These are phyloP conservation scores for Pyrenopolyporus hunteri DNA, from an alignment of 495 filamentous ascomycete genomes.

Conservation along the genomic window DNA sequence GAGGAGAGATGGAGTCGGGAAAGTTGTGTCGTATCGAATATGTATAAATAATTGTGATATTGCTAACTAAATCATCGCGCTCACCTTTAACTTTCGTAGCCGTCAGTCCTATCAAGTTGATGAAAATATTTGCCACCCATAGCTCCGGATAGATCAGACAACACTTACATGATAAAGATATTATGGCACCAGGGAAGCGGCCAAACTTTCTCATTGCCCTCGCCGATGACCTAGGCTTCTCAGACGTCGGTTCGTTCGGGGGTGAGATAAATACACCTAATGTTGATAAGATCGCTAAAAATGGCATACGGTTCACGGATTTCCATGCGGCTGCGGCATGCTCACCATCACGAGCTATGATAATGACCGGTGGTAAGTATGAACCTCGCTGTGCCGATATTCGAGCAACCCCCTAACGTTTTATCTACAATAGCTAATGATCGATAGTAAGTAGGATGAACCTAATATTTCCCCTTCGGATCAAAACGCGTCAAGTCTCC, in stretches of 20 bases:
- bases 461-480: no score
- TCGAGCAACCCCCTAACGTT: no score
- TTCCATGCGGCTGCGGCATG: slow-evolving; percentile 70
- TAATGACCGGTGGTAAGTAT: slow-evolving; percentile 58
- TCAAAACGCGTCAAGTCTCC: no score
- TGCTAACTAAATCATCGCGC: no score
- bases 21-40: not conserved
- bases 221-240: slow-evolving; percentile 69
- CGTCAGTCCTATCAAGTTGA: no score
- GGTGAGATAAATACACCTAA: slow-evolving; percentile 68
- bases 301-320: slow-evolving; percentile 64
- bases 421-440: no score
- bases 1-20: slow-evolving; percentile 22
- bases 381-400: no score
- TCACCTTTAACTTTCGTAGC: no score
- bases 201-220: slow-evolving; percentile 69
- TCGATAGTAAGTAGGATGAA: no score
- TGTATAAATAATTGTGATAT: no score
- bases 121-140: not conserved
- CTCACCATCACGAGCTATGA: slow-evolving; percentile 68
- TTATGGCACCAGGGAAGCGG: slow-evolving; percentile 35
- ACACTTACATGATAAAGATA: not conserved
- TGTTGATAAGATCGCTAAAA: slow-evolving; percentile 61
- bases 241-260: slow-evolving; percentile 65
- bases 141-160: no score